Evolutionary conservation across 345 rosid genomes (phyloP), one percentile per base, ranked within the genome.

Genomic region (Stellera chamaejasme): DNA sequence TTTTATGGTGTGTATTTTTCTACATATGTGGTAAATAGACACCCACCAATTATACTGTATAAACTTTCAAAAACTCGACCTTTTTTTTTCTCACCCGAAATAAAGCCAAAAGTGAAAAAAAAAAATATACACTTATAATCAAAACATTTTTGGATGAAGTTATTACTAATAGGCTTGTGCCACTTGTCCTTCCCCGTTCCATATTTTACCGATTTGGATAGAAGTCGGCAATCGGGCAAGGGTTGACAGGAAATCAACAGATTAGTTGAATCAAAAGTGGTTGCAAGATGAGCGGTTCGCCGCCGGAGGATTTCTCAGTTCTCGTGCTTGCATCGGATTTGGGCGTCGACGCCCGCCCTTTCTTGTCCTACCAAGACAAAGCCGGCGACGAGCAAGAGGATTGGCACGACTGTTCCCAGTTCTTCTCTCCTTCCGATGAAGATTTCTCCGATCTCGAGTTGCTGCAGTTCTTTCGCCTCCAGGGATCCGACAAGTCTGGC

Each of bases 371-470:
- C 52, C 65, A 63, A 16, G 62, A 41, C 39, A 43, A 15, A 32
- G 55, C 52, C 13, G 53, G 13, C 44, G 71, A 77, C 27, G 84
- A 69, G 11, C 71, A 61, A 44, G 96, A 89, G 41, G 73, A 74
- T 36, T 93, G 99, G 97, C 94, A 87, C 57, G 94, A 88, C 64
- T 93, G 97, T 73, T 62, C 85, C 13, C 88, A 78, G 69, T 61
- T 71, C 59, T 82, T 80, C 48, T 66, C 68, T 0, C 56, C 68
- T 0, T 59, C 72, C 3, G 89, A 86, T 48, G 95, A 88, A 43
- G 96, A 93, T 64, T 89, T 89, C 83, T 76, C 92, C 50, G 94
- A 87, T 81, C 97, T 93, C 45, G 97, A 93, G 26, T 67, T 75
- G 51, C 78, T 84, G 43, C 97, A 76, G 28, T 86, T 93, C 81